These are phyloP conservation scores for Globisporangium iwayamae DNA, from an alignment of 352 stramenopile species.

Conservation along the genomic window DNA sequence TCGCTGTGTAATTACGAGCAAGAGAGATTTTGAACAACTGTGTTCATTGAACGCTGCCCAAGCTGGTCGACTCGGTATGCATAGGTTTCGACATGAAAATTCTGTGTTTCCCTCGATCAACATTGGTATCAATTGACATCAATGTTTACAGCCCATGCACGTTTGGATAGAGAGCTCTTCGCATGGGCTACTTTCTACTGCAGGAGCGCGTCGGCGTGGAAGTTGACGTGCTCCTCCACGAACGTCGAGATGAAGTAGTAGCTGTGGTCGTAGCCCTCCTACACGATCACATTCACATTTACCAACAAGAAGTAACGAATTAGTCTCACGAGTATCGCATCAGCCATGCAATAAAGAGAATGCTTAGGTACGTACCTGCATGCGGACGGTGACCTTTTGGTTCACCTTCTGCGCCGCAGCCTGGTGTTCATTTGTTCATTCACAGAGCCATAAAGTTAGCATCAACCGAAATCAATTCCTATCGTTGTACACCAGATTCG, in stretches of 20 bases:
- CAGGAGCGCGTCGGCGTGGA: constrained; percentile 89
- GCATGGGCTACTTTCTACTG: constrained; percentile 18
- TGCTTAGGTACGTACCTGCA: constrained; percentile 32
- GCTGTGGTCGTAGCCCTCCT: constrained; percentile 95
- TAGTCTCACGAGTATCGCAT: not conserved
- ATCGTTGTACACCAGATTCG: not conserved
- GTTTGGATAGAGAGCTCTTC: not conserved
- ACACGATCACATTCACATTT: not conserved
- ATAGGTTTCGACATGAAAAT: not conserved
- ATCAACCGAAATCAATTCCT: not conserved
- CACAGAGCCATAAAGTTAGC: not conserved
- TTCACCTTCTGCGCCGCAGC: constrained; percentile 72
- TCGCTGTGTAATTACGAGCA: not conserved
- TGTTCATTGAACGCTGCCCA: not conserved
- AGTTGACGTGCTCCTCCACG: constrained; percentile 93
- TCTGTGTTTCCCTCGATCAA: not conserved
- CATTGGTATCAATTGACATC: no score
- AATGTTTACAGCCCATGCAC: no score
- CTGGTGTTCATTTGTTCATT: constrained; percentile 3
- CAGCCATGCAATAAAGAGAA: not conserved
- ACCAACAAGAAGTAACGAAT: not conserved
- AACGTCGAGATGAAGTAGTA: constrained; percentile 98
- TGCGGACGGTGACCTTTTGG: constrained; percentile 81
- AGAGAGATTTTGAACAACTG: constrained; percentile 6
- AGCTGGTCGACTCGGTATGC: not conserved